These are phyloP conservation scores for Starmerella apis DNA, from an alignment of 805 yeast genomes.

Conservation along the genomic window DNA sequence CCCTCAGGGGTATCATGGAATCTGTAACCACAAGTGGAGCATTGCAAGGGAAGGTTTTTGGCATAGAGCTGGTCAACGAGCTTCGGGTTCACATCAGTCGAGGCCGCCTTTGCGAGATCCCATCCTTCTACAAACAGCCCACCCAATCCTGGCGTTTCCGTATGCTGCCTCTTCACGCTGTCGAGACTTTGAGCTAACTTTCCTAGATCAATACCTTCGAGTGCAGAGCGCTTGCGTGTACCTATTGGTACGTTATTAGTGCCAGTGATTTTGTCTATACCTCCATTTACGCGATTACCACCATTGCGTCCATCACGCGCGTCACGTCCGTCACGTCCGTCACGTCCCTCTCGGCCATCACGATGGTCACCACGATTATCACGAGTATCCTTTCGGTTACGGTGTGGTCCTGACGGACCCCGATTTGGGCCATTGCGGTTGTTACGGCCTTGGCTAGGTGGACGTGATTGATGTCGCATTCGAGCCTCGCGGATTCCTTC, in stretches of 20 bases:
- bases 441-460: not conserved
- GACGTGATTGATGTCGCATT: constrained; percentile 10
- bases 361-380: too few relatives aligned
- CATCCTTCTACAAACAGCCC: constrained; percentile 14
- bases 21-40: constrained; percentile 83
- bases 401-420: not conserved
- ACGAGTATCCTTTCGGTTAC: not conserved
- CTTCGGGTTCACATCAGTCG: constrained; percentile 29
- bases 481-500: constrained; percentile 18
- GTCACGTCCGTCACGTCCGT: not conserved
- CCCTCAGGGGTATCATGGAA: constrained; percentile 56
- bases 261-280: constrained; percentile 14
- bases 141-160: constrained; percentile 9
- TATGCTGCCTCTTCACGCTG: constrained; percentile 1
- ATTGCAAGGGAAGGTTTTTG: constrained; percentile 61
- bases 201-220: constrained; percentile 7
- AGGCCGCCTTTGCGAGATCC: constrained; percentile 30
- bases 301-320: not conserved
- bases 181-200: constrained; percentile 7
- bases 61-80: constrained; percentile 37
- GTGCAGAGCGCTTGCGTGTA: constrained; percentile 12
- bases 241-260: constrained; percentile 21
- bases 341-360: too few relatives aligned
- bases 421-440: not conserved
- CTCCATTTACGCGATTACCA: constrained; percentile 6